Conservation (phyloP, 2,329 filamentous ascomycete genomes). For the Botryotinia globosa region DNA sequence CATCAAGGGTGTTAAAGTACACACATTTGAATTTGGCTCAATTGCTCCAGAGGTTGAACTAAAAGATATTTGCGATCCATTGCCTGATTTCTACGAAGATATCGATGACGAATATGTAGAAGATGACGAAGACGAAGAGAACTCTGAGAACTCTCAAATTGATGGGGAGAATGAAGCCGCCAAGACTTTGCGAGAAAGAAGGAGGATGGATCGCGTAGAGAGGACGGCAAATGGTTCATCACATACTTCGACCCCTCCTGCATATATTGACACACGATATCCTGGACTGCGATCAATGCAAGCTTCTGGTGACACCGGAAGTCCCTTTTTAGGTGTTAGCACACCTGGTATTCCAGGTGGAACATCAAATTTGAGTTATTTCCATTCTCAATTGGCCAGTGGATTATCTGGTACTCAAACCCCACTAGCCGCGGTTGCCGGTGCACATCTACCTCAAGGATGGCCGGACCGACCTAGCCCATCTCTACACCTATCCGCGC, state of each 20-base stretch:
- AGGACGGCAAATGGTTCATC: constrained; percentile 36
- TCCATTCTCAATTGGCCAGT: constrained; percentile 71
- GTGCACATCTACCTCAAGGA: constrained; percentile 58
- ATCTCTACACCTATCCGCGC: constrained; percentile 25
- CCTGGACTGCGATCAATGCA: constrained; percentile 36
- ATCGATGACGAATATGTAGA: constrained; percentile 62
- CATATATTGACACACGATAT: constrained; percentile 44
- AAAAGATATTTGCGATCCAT: constrained; percentile 93
- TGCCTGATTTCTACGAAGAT: constrained; percentile 94
- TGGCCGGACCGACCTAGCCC: constrained; percentile 43
- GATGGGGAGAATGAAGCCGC: constrained; percentile 24
- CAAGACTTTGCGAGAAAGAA: constrained; percentile 38
- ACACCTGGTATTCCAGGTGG: constrained; percentile 66
- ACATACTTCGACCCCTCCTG: constrained; percentile 29
- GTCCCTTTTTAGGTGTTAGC: constrained; percentile 57
- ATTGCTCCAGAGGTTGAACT: constrained; percentile 83
- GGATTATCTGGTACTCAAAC: constrained; percentile 74
- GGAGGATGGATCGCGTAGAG: constrained; percentile 39
- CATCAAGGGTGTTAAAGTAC: constrained; percentile 93
- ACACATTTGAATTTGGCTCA: constrained; percentile 87
- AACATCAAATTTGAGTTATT: constrained; percentile 76
- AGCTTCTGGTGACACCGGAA: constrained; percentile 46
- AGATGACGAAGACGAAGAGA: constrained; percentile 46
- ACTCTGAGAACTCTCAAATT: constrained; percentile 24
- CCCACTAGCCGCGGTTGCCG: constrained; percentile 74